These are phyloP conservation scores for Adansonia rubrostipa DNA, from an alignment of 441 rosid species.

Conservation along the genomic window DNA sequence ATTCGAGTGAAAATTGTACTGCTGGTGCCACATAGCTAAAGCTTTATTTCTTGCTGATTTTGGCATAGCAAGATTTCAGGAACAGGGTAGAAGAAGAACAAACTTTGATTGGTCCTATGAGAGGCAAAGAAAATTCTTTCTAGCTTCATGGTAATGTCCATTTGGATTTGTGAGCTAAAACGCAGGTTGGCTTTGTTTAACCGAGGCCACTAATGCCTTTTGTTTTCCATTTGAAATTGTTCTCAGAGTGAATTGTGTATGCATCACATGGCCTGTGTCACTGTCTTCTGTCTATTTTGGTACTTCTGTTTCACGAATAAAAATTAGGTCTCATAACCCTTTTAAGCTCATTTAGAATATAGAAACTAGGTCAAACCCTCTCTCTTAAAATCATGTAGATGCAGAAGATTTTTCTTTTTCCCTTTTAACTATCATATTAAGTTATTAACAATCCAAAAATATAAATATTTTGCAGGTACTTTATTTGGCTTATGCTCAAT, in stretches of 20 bases:
- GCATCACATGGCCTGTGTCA: background rate
- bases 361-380: background rate
- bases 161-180: constrained; percentile 27
- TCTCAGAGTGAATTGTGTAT: background rate
- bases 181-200: constrained; percentile 45
- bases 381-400: background rate
- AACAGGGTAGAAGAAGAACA: constrained; percentile 27
- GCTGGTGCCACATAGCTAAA: constrained; percentile 49
- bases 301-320: background rate
- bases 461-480: constrained; percentile 22
- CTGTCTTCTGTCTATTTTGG: background rate
- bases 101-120: constrained; percentile 20
- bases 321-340: background rate
- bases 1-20: constrained; percentile 47
- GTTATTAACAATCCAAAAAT: background rate
- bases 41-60: constrained; percentile 24
- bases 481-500: constrained; percentile 13
- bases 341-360: background rate
- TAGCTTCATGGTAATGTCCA: constrained; percentile 25
- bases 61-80: constrained; percentile 27
- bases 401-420: background rate
- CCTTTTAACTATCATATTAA: constrained; percentile 11
- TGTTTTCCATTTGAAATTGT: background rate
- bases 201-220: constrained; percentile 9
- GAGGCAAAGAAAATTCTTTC: constrained; percentile 27